phyloP scores from a whole-genome alignment of 768 basidiomycete genomes.

The Udeniomyces megalosporus region DNA sequence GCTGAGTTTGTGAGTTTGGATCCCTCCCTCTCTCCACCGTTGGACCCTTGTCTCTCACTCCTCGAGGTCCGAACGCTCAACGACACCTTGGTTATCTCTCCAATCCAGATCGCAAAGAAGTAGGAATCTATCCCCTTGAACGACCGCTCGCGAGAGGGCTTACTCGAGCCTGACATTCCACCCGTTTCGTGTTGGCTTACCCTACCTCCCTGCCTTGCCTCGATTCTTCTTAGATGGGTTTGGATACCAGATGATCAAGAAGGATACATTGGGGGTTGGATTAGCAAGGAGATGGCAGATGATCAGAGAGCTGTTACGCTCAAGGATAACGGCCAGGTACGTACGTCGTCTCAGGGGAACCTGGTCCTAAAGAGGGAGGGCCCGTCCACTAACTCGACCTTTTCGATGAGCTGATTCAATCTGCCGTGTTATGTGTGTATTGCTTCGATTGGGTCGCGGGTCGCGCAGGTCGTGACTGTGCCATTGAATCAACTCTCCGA shows the following conservation, averaged over 20 bases:
- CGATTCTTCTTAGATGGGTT: slow-evolving; percentile 14
- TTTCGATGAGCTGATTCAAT: too few species aligned
- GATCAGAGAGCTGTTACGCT: neutral
- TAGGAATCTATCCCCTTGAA: neutral
- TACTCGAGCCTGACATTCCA: too few species aligned
- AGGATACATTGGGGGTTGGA: slow-evolving; percentile 16
- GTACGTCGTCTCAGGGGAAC: neutral
- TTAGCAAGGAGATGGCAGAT: slow-evolving; percentile 4
- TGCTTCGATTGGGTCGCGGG: too few species aligned
- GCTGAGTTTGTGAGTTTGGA: slow-evolving; percentile 13
- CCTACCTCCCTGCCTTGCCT: too few species aligned
- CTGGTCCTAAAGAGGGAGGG: neutral
- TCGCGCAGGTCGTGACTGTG: slow-evolving; percentile 4
- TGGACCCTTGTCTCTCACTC: neutral
- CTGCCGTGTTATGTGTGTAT: too few species aligned
- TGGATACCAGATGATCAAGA: slow-evolving; percentile 13
- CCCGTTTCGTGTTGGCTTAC: neutral
- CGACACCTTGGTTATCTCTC: neutral
- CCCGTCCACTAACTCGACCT: neutral
- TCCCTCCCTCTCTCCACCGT: too few species aligned
- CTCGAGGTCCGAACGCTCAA: neutral
- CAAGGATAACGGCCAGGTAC: neutral
- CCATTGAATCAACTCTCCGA: slow-evolving; percentile 8
- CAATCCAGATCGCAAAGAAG: slow-evolving; percentile 14
- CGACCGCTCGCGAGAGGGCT: too few species aligned